Base-by-base conservation (phyloP, 352 stramenopile species). In the Phytophthora crassamura region DNA sequence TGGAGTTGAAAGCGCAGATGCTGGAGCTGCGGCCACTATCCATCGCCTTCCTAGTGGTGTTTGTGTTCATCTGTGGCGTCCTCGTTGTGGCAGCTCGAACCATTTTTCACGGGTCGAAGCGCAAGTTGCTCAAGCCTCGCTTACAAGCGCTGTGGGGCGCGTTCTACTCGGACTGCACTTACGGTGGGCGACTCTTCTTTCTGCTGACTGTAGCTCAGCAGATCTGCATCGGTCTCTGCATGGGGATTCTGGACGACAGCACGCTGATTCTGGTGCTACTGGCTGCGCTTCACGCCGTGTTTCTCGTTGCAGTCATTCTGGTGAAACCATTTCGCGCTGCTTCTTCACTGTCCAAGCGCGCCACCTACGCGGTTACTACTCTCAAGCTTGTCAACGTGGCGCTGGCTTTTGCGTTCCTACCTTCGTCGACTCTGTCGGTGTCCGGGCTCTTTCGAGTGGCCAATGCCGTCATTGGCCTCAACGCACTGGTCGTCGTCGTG, bases 161-260 rank as follows among this genome's bases (percentile, higher is more conserved):
- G 8, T 72, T 89, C 42, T 91, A 88, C 54, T 58, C 67, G 20
- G 68, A 86, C 42, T 80, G 64, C 49, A 74, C 54, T 28, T 84
- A 85, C 49, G 28, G 33, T 7, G 67, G 46, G 4, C 82, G 82
- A 5, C 57, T 89, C 9, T 89, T 91, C 55, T 84, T 87, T 61
- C 41, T 85, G 12, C 39, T 88, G 5, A 51, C 55, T 6, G 60
- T 74, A 7, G 36, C 74, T 11, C 56, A 82, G n/a, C 80, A 91
- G 52, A 74, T 88, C 51, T 55, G 59, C 5, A 78, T 66, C 16
- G 80, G 77, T 0, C 60, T 89, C n/a, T 66, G 75, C 16, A 60
- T 89, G 12, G 82, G 80, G 6, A 52, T 70, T 8, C 63, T 87
- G 53, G 68, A 83, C 9, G 42, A 71, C 15, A 77, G 75, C 28